Evolutionary conservation across 2,329 filamentous ascomycete species (phyloP), one percentile per base, ranked within the genome.

Genomic region (Ophiostoma piceae): DNA sequence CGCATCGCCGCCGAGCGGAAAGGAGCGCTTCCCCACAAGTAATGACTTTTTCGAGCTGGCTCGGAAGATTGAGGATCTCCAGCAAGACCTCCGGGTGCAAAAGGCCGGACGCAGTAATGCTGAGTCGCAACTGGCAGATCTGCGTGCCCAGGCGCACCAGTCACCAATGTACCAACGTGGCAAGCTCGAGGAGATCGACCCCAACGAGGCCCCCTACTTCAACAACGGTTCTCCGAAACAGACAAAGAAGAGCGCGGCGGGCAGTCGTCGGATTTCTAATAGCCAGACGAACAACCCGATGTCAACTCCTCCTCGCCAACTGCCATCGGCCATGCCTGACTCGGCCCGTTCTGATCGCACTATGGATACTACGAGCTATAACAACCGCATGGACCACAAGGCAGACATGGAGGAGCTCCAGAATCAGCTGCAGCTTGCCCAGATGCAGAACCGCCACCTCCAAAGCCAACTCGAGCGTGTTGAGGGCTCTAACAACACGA

Each of bases 391-490:
- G 89, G 94, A 98, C 77, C 83, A 96, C 71, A 95, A 94, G 76
- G 87, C 92, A 3, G 94, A 98, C 76, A 84, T 97, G 14, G 94
- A 98, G 77, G 89, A 96, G 78, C 84, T 97, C 35, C 94, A 97
- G 77, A 97, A 96, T 77, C 92, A 97, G 77, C 85, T 98, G 68
- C 94, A 98, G 77, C 87, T 98, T 78, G 89, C 91, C 4, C 91
- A 97, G 79, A 97, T 98, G 92, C 92, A 96, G 75, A 97, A 97
- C 79, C 89, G 91, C 43, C 94, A 98, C 76, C 86, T 98, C 6
- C 92, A 97, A 77, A 93, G 88, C 76, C 93, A 97, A 77, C 82
- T 97, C 60, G 91, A 94, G 54, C 87, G 91, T 66, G 87, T 83
- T 78, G 77, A 75, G 39, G 82, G 88, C 70, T 90, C 94, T 57